Evolutionary conservation across 108 stramenopile genomes (phyloP).

Genomic region (Pelagomonas calceolata): DNA sequence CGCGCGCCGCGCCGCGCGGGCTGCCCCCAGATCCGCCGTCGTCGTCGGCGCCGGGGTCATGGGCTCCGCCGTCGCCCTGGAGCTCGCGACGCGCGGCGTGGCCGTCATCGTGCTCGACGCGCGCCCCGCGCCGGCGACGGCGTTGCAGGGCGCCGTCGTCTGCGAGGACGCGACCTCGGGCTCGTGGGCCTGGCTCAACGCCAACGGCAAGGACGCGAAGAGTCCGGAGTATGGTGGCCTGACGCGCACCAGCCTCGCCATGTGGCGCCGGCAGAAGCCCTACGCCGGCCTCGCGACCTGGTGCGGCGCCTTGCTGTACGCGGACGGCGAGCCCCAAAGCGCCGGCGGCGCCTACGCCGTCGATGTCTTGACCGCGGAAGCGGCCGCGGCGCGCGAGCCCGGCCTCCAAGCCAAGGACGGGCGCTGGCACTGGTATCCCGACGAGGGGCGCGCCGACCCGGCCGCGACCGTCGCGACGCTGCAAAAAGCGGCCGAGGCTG

Average conservation of each 20-base stretch:
- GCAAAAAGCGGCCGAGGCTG: conserved; percentile 20
- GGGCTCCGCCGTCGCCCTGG: conserved; percentile 37
- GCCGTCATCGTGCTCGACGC: conserved; percentile 12
- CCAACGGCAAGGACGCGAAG: conserved; percentile 50
- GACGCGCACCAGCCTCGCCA: conserved; percentile 49
- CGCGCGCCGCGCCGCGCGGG: too few relatives aligned
- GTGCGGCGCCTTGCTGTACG: conserved; percentile 37
- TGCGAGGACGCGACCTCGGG: conserved; percentile 33
- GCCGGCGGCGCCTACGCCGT: conserved; percentile 23
- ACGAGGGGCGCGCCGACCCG: conserved; percentile 54
- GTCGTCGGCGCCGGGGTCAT: conserved; percentile 35
- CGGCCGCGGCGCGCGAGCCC: conserved; percentile 22
- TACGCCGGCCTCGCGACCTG: conserved; percentile 32
- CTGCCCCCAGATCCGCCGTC: conserved; percentile 4
- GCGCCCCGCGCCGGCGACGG: too few relatives aligned
- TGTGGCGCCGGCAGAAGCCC: conserved; percentile 38
- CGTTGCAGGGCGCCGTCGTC: too few relatives aligned
- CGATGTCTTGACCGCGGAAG: conserved; percentile 9
- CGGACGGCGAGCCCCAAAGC: too few relatives aligned
- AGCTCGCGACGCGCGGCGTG: conserved; percentile 22
- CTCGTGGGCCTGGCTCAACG: conserved; percentile 60
- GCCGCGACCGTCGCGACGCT: conserved; percentile 26
- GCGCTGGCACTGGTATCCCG: conserved; percentile 38
- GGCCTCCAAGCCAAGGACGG: conserved; percentile 7
- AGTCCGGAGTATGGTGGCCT: conserved; percentile 39